Conservation (phyloP, 345 rosid genomes). For the Gossypium australe region DNA sequence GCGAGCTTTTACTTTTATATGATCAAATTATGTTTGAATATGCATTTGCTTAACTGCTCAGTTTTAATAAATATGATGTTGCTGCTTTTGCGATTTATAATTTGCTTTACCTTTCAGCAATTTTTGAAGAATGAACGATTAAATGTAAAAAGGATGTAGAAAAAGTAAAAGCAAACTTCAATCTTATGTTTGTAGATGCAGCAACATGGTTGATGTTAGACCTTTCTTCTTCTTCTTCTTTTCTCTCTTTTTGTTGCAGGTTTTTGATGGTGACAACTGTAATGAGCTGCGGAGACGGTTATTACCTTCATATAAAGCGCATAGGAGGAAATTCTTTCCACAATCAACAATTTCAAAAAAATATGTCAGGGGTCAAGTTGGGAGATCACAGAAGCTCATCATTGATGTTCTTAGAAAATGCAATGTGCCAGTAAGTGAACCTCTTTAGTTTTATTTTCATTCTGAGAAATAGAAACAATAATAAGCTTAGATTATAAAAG, state of each 20-base stretch:
- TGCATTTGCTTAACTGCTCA: background rate
- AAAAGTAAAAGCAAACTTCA: background rate
- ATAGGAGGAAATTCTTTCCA: conserved; percentile 42
- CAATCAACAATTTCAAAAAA: conserved; percentile 29
- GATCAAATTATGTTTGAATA: background rate
- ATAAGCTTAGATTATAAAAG: background rate
- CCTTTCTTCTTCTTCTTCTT: background rate
- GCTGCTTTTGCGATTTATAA: background rate
- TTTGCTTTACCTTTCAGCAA: background rate
- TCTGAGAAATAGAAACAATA: background rate
- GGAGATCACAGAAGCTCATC: conserved; percentile 40
- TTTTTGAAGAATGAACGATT: background rate
- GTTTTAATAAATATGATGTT: background rate
- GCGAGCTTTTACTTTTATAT: background rate
- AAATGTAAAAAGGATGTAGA: background rate
- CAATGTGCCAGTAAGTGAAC: conserved; percentile 76
- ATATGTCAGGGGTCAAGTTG: conserved; percentile 27
- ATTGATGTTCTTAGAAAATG: conserved; percentile 60
- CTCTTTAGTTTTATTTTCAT: conserved; percentile 6
- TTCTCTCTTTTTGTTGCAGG: conserved; percentile 35
- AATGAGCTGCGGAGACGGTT: conserved; percentile 56
- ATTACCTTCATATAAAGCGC: conserved; percentile 85
- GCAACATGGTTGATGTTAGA: background rate
- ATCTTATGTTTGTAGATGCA: background rate
- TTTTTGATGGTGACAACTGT: conserved; percentile 80